Conservation (phyloP, 2,329 filamentous ascomycete genomes). For the Cladosporium oxysporum region DNA sequence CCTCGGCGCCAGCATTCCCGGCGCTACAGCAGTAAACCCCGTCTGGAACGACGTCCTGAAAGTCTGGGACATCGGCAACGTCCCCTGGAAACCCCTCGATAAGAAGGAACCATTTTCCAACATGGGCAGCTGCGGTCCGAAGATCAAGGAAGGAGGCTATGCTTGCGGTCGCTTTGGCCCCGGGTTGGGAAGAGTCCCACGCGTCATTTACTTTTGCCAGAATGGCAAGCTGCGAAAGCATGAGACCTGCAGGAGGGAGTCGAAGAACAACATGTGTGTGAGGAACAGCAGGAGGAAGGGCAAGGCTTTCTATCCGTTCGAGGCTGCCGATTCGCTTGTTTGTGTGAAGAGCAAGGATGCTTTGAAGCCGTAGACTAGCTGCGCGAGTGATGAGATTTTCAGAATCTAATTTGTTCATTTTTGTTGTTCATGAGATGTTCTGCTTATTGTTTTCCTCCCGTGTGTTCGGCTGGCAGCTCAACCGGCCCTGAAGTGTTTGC, state of each 20-base stretch:
- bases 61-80: background rate
- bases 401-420: background rate
- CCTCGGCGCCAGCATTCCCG: background rate
- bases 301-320: background rate
- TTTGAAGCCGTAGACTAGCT: background rate
- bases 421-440: background rate
- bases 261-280: background rate
- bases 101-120: background rate
- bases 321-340: background rate
- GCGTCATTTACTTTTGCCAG: background rate
- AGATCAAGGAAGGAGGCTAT: background rate
- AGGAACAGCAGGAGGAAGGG: background rate
- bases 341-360: background rate
- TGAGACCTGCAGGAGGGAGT: background rate
- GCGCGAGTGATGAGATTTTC: background rate
- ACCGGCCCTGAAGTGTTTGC: background rate
- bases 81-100: background rate
- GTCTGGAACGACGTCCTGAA: background rate
- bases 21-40: background rate
- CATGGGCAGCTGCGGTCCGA: background rate
- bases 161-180: background rate
- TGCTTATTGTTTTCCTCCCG: background rate
- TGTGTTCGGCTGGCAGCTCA: conserved; percentile 26
- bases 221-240: background rate
- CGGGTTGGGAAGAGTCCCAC: background rate